phyloP scores from a whole-genome alignment of 2,329 filamentous ascomycete genomes.

The Boeremia exigua region DNA sequence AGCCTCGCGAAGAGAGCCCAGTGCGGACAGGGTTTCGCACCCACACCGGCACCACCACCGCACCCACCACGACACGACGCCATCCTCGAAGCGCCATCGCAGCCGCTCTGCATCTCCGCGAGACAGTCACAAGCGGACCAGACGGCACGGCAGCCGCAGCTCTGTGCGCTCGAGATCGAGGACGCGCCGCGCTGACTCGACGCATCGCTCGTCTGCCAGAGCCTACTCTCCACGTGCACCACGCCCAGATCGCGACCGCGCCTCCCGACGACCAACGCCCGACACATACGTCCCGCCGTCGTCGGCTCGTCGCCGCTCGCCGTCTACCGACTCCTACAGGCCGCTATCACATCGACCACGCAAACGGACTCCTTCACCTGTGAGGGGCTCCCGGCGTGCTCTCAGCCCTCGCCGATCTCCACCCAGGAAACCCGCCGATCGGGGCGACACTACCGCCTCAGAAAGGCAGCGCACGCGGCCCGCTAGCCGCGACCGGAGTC shows the following conservation, averaged over 20 bases:
- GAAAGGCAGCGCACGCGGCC: conserved; percentile 26
- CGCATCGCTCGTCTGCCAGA: conserved; percentile 36
- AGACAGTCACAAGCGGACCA: conserved; percentile 41
- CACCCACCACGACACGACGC: conserved; percentile 42
- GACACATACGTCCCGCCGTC: conserved; percentile 43
- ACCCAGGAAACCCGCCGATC: conserved; percentile 36
- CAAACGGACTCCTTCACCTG: conserved; percentile 41
- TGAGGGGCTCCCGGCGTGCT: conserved; percentile 38
- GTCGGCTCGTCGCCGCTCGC: conserved; percentile 49
- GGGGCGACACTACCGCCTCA: conserved; percentile 31
- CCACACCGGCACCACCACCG: conserved; percentile 43
- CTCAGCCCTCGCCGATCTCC: conserved; percentile 38
- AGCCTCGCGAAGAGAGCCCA: conserved; percentile 44
- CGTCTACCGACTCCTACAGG: conserved; percentile 50
- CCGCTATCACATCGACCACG: conserved; percentile 37
- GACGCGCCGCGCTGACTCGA: conserved; percentile 39
- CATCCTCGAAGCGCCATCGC: conserved; percentile 49
- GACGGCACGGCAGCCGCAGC: conserved; percentile 46
- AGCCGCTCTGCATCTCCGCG: conserved; percentile 46
- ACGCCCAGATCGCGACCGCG: conserved; percentile 42
- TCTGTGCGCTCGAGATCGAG: conserved; percentile 43
- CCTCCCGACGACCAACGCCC: conserved; percentile 43
- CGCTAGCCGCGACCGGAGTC: conserved; percentile 30
- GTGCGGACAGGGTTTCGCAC: conserved; percentile 44
- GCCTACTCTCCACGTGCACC: conserved; percentile 40